A percentile compares a stretch with the other conserved stretches of the same genome.
Evolutionary conservation across 768 basidiomycete species (phyloP).

Genomic region (Lyophyllum semitale): DNA sequence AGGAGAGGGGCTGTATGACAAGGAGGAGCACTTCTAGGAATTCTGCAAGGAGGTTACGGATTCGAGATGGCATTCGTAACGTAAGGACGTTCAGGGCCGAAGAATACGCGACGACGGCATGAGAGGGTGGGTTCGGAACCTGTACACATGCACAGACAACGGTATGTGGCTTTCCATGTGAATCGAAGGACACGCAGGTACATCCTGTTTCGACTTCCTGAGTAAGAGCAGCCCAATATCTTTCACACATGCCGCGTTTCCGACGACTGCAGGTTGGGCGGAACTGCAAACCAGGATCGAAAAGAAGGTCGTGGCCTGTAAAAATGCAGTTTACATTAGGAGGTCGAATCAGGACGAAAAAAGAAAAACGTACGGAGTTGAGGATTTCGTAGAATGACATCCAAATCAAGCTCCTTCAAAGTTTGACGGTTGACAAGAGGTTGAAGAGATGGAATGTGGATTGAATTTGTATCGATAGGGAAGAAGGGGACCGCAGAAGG

Average conservation of each 20-base stretch:
- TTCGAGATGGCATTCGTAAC: constrained; percentile 70
- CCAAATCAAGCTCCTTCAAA: constrained; percentile 82
- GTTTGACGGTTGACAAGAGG: constrained; percentile 85
- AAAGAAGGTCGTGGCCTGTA: constrained; percentile 85
- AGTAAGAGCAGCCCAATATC: constrained; percentile 83
- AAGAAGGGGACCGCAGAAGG: constrained; percentile 31
- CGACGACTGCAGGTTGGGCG: constrained; percentile 74
- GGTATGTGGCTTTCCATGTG: constrained; percentile 52
- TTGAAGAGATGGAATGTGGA: constrained; percentile 65
- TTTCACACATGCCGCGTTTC: constrained; percentile 71
- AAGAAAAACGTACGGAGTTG: constrained; percentile 74
- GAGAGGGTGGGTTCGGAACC: constrained; percentile 39
- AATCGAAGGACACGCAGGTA: constrained; percentile 79
- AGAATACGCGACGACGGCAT: constrained; percentile 45
- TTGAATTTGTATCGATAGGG: constrained; percentile 44
- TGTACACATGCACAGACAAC: constrained; percentile 59
- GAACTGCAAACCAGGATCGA: constrained; percentile 84
- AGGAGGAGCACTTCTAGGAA: constrained; percentile 80
- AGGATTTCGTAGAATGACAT: constrained; percentile 84
- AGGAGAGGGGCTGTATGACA: constrained; percentile 81
- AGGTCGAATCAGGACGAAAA: constrained; percentile 9
- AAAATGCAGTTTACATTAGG: constrained; percentile 6
- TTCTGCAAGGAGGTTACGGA: constrained; percentile 68
- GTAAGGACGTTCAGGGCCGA: constrained; percentile 52
- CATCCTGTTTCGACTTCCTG: constrained; percentile 81